Evolutionary conservation across 805 yeast species (phyloP).

Genomic region (Nakazawaea ambrosiae): DNA sequence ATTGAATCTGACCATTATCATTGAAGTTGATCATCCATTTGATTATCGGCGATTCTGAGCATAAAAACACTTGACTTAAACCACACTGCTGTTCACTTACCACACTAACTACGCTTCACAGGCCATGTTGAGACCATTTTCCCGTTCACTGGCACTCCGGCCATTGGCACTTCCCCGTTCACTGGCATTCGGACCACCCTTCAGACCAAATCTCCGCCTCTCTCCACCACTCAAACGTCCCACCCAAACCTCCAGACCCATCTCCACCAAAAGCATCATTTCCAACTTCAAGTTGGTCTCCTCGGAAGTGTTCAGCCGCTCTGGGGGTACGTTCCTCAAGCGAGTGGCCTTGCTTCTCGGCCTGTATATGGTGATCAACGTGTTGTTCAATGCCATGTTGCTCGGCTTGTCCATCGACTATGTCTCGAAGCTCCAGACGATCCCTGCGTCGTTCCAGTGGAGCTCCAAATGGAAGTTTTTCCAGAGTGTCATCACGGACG

Average conservation of each 20-base stretch:
- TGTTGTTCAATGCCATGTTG: conserved; percentile 27
- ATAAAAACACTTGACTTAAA: too few relatives aligned
- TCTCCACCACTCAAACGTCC: background rate
- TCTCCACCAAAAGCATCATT: conserved; percentile 1
- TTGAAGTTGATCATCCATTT: too few relatives aligned
- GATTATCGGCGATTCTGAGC: too few relatives aligned
- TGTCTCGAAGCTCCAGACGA: conserved; percentile 19
- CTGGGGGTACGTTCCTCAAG: conserved; percentile 37
- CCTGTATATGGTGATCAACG: conserved; percentile 32
- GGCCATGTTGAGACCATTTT: too few relatives aligned
- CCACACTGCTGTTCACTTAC: too few relatives aligned
- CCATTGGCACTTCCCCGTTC: background rate
- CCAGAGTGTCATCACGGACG: conserved; percentile 32
- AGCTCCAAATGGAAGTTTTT: conserved; percentile 22
- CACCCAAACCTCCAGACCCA: background rate
- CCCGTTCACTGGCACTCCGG: too few relatives aligned
- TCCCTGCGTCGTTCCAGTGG: conserved; percentile 22
- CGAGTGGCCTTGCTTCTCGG: conserved; percentile 35
- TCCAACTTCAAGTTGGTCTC: conserved; percentile 4
- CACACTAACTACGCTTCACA: too few relatives aligned
- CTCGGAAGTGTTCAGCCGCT: conserved; percentile 13
- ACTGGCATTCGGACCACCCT: background rate
- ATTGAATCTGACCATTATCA: too few relatives aligned
- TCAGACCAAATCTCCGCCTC: background rate
- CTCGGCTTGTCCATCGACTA: conserved; percentile 23